phyloP scores from a whole-genome alignment of 192 early-diverging fungal genomes.

The Haplosporangium gracile region DNA sequence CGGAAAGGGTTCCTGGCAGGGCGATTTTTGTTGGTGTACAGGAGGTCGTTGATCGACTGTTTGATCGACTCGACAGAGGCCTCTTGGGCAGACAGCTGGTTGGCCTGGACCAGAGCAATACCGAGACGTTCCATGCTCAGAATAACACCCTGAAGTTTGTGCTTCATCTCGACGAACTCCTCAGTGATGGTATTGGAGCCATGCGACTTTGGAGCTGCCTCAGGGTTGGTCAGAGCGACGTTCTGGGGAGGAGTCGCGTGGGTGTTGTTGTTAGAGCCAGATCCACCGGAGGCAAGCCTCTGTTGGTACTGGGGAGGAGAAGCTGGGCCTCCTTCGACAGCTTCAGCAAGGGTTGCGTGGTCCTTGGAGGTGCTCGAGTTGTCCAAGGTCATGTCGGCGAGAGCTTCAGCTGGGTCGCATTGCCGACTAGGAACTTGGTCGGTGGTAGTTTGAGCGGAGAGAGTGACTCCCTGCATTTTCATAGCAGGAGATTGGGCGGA shows the following conservation, averaged over 20 bases:
- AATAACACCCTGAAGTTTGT: not conserved
- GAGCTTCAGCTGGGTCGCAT: not conserved
- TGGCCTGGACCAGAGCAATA: not conserved
- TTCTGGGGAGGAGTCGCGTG: not conserved
- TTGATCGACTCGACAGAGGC: not conserved
- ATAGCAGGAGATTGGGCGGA: not conserved
- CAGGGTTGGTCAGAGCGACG: not conserved
- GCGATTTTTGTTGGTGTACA: not conserved
- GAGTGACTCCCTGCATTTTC: not conserved
- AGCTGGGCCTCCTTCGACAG: not conserved
- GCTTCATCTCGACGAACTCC: constrained; percentile 11
- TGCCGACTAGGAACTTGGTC: not conserved
- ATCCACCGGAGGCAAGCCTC: not conserved
- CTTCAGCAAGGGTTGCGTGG: not conserved
- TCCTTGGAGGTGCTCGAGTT: not conserved
- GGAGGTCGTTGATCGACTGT: not conserved
- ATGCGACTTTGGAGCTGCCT: not conserved
- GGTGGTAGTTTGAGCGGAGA: not conserved
- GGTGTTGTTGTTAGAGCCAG: not conserved
- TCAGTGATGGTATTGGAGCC: not conserved
- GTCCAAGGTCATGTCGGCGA: not conserved
- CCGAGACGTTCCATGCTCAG: constrained; percentile 20
- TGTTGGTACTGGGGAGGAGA: not conserved
- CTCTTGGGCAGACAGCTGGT: not conserved
- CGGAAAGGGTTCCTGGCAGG: not conserved